Conservation (phyloP, 108 stramenopile genomes). For the Discostella pseudostelligera region DNA sequence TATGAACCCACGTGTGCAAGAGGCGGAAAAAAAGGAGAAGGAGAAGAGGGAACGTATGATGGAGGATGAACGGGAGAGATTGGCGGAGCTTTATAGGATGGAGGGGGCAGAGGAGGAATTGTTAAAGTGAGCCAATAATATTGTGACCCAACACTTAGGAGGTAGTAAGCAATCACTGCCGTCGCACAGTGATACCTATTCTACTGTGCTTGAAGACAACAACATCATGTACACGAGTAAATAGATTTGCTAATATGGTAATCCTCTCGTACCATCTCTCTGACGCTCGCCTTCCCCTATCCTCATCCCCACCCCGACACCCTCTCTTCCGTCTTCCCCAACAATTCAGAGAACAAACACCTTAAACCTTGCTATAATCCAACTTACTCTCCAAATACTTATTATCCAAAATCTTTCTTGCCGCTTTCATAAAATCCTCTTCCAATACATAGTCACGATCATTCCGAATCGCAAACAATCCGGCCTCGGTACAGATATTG, state of each 20-base stretch:
- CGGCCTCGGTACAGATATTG: constrained; percentile 98
- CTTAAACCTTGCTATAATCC: constrained; percentile 97
- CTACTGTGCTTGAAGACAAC: too few species aligned
- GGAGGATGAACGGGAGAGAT: constrained; percentile 71
- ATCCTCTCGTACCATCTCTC: not conserved
- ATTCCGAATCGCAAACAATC: constrained; percentile 96
- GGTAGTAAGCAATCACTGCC: too few species aligned
- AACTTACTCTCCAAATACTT: constrained; percentile 99
- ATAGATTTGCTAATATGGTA: too few species aligned
- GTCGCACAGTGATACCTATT: too few species aligned
- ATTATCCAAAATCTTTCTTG: constrained; percentile 96
- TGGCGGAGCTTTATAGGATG: constrained; percentile 54
- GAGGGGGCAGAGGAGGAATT: constrained; percentile 6
- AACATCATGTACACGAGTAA: too few species aligned
- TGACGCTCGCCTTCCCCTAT: not conserved
- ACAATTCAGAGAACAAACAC: too few species aligned
- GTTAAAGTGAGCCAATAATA: constrained; percentile 6
- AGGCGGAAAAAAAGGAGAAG: constrained; percentile 66
- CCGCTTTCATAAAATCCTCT: constrained; percentile 99
- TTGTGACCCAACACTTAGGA: too few species aligned
- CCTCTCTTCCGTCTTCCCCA: too few species aligned
- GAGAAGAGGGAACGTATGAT: constrained; percentile 61
- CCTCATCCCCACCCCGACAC: too few species aligned
- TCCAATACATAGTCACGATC: constrained; percentile 97
- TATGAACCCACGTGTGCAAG: constrained; percentile 70